A percentile compares a stretch with the other conserved stretches of the same genome.
Conservation (phyloP, 2,329 filamentous ascomycete genomes). For the Colletotrichum destructivum region DNA sequence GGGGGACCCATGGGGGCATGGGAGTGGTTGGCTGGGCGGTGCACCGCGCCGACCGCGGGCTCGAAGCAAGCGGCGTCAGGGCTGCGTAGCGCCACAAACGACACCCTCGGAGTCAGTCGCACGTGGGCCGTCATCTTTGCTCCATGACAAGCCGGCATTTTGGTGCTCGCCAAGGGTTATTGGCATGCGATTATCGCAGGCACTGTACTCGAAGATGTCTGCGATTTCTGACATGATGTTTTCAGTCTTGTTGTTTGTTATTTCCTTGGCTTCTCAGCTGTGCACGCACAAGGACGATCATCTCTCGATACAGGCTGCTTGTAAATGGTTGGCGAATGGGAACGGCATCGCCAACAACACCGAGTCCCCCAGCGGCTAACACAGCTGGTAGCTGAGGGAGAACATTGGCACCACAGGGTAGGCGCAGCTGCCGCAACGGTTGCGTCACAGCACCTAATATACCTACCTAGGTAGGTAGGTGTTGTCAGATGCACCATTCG, state of each 20-base stretch:
- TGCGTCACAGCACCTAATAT: neutral
- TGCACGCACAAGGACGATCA: neutral
- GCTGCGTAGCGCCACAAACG: slow-evolving; percentile 35
- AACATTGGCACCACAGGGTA: neutral
- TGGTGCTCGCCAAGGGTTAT: neutral
- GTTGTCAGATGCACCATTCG: neutral
- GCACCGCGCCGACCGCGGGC: slow-evolving; percentile 27
- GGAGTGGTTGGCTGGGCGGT: slow-evolving; percentile 27
- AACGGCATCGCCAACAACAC: neutral
- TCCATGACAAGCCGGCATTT: slow-evolving; percentile 12
- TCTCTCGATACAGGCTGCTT: neutral
- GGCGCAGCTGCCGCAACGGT: neutral
- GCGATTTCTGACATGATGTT: neutral
- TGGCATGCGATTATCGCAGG: neutral
- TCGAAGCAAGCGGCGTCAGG: slow-evolving; percentile 28
- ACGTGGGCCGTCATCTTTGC: neutral
- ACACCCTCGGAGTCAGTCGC: neutral
- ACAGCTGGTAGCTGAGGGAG: neutral
- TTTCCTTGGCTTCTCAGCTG: neutral
- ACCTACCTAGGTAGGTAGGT: too few relatives aligned
- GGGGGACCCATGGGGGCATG: slow-evolving; percentile 11
- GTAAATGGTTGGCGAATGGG: neutral
- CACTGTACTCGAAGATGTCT: too few relatives aligned
- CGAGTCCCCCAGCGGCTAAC: neutral
- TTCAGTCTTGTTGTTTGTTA: neutral